phyloP scores from a whole-genome alignment of 306 rosid genomes.

The Purshia tridentata region DNA sequence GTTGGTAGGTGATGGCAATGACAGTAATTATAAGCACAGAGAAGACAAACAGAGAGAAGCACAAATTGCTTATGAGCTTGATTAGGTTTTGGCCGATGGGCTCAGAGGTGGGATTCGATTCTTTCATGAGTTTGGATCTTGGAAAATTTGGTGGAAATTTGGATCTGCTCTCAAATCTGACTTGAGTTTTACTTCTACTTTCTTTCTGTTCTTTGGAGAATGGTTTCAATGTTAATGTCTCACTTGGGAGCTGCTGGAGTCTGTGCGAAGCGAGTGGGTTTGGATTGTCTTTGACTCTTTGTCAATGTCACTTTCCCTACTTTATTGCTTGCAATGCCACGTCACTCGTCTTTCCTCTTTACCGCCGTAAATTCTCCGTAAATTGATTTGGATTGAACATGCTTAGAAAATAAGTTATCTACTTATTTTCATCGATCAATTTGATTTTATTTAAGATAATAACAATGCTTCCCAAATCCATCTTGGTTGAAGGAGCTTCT shows the following conservation, averaged over 20 bases:
- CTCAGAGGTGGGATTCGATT: constrained; percentile 52
- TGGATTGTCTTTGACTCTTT: neutral
- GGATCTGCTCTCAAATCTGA: no score
- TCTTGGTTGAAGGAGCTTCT: no score
- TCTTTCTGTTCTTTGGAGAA: neutral
- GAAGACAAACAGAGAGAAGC: constrained; percentile 87
- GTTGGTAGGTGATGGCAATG: constrained; percentile 92
- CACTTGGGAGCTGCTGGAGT: neutral
- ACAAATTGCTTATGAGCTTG: constrained; percentile 78
- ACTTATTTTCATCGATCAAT: no score
- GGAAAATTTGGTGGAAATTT: neutral
- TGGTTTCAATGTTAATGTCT: neutral
- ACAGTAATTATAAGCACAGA: constrained; percentile 82
- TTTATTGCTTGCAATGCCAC: neutral
- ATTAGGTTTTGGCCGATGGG: constrained; percentile 86
- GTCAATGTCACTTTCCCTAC: neutral
- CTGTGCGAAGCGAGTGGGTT: neutral
- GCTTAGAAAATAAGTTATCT: no score
- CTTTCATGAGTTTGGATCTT: constrained; percentile 57
- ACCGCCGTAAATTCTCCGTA: no score
- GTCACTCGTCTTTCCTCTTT: no score
- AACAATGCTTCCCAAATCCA: no score
- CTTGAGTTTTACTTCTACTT: neutral
- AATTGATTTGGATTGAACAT: no score
- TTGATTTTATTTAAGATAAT: no score